Evolutionary conservation across 768 basidiomycete species (phyloP), one percentile per base, ranked within the genome.

Genomic region (Termitomyces sp.): DNA sequence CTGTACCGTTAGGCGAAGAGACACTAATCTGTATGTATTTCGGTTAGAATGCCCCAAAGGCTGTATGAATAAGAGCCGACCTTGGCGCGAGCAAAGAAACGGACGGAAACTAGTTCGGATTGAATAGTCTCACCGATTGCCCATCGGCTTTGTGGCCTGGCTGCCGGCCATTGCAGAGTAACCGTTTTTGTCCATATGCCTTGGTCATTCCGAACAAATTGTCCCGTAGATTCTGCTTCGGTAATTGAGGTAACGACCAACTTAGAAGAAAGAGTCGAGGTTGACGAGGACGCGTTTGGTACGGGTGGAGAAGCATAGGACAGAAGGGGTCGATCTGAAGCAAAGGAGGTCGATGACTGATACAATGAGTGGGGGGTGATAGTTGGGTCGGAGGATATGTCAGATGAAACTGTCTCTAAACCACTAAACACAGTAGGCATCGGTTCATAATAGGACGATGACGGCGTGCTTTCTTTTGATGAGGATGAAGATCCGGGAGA

Each of bases 111-210:
- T 63, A 87, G 70, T 51, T 82, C 77, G 42, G 87, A 87, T 61
- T 80, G 76, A 63, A 91, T 81, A 27, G 88, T 87, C 75, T 92
- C 90, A 12, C 91, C 91, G 56, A 89, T 81, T 9, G 89, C 82
- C 88, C 91, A 93, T 20, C 88, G 83, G 65, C 81, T 85, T 57
- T 80, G 80, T 3, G 87, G 82, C 66, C 86, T 88, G 54, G 80
- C 71, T 36, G 82, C 79, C 14, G 90, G 88, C 87, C 90, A 89
- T 62, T 87, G 85, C 42, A 91, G 71, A 8, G 85, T 85, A 45
- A 91, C 71, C 1, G 81, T 87, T 67, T 86, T 86, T 39, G 71
- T 79, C 82, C 82, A 88, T 7, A 84, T 71, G 36, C 87, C 87
- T 43, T 79, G 71, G 1, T 76, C 66, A 64, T 88, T 84, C 55